A percentile compares a stretch with the other conserved stretches of the same genome.
These are phyloP conservation scores for Verticillium isaacii DNA, from an alignment of 2,329 filamentous ascomycete species.

Conservation along the genomic window DNA sequence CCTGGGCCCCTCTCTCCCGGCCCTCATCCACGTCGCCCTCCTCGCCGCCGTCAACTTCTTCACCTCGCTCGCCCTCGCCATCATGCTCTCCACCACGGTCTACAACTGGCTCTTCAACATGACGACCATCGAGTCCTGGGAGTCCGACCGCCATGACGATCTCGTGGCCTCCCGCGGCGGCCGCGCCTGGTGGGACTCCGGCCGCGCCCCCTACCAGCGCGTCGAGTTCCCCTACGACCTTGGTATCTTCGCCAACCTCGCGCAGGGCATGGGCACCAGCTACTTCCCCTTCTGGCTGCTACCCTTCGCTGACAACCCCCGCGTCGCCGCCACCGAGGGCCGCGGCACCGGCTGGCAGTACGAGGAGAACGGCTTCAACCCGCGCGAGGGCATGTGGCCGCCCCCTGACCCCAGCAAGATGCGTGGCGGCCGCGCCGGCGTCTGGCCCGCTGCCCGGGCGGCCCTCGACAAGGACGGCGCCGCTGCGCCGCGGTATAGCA, in stretches of 20 bases:
- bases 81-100: conserved; percentile 61
- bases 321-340: conserved; percentile 28
- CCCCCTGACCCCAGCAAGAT: conserved; percentile 59
- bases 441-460: conserved; percentile 31
- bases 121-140: conserved; percentile 81
- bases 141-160: conserved; percentile 59
- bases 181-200: conserved; percentile 41
- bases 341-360: conserved; percentile 53
- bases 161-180: conserved; percentile 42
- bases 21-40: conserved; percentile 57
- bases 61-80: conserved; percentile 55
- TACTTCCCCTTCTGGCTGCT: conserved; percentile 66
- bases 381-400: conserved; percentile 55
- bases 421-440: conserved; percentile 31
- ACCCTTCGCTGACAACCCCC: conserved; percentile 55
- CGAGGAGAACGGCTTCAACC: conserved; percentile 75
- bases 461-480: conserved; percentile 21
- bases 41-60: conserved; percentile 54
- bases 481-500: conserved; percentile 27
- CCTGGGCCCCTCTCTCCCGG: conserved; percentile 59
- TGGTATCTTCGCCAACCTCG: conserved; percentile 68
- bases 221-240: conserved; percentile 83
- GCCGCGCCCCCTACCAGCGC: conserved; percentile 39
- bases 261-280: conserved; percentile 67
- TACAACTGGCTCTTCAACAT: conserved; percentile 63